Conservation (phyloP, 2,329 filamentous ascomycete genomes). For the Myriosclerotinia duriaeana region DNA sequence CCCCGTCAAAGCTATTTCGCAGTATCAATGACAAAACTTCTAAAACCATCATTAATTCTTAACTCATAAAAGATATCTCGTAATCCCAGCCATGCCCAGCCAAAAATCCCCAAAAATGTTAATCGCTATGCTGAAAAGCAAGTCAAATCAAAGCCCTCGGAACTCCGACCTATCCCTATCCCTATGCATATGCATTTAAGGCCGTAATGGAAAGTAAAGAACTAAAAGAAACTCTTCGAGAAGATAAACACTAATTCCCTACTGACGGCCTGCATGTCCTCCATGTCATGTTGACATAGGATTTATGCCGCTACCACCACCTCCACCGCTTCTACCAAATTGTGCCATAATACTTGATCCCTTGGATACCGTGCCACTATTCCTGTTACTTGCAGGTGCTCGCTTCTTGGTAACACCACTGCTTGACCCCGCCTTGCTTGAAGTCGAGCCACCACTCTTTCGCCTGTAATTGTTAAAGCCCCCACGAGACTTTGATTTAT, state of each 20-base stretch:
- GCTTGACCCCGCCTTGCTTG: conserved; percentile 18
- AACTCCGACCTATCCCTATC: conserved; percentile 14
- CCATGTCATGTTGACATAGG: conserved; percentile 25
- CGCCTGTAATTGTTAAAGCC: background rate
- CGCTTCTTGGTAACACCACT: conserved; percentile 32
- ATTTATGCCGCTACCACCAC: conserved; percentile 35
- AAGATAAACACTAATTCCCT: background rate
- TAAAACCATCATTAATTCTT: background rate
- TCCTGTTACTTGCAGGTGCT: conserved; percentile 27
- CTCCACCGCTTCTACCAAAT: conserved; percentile 18
- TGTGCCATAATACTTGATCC: conserved; percentile 18
- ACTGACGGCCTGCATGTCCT: no score
- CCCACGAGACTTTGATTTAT: conserved; percentile 1
- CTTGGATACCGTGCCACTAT: conserved; percentile 14
- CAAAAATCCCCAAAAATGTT: background rate
- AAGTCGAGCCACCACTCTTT: conserved; percentile 10
- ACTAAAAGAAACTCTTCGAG: background rate
- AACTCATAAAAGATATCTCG: conserved; percentile 1
- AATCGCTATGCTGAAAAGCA: conserved; percentile 10
- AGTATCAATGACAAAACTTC: background rate
- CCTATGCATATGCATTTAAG: conserved; percentile 3
- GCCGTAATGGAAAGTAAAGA: background rate
- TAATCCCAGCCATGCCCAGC: background rate
- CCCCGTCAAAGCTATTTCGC: background rate
- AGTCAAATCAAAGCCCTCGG: background rate